Evolutionary conservation across 139 green algal genomes (phyloP).

Genomic region (Chlorella sorokiniana): DNA sequence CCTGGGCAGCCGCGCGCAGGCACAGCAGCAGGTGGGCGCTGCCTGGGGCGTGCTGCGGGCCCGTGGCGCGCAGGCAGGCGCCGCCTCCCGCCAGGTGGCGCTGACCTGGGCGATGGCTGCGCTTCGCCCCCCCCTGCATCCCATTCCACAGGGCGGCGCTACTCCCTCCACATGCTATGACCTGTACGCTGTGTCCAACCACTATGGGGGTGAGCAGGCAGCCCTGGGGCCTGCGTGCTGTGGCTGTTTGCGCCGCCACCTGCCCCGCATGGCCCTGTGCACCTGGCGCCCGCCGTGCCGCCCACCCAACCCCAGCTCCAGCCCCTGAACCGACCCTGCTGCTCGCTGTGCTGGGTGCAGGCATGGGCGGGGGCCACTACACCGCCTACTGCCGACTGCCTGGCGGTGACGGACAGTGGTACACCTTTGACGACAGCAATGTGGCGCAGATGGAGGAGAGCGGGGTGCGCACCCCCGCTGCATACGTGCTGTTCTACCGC

Average conservation of each 20-base stretch:
- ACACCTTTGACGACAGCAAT: constrained; percentile 88
- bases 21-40: not conserved
- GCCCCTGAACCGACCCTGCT: too few species aligned
- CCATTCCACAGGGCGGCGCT: not conserved
- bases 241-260: not conserved
- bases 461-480: constrained; percentile 59
- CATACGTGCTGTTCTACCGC: constrained; percentile 96
- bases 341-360: not conserved
- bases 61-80: not conserved
- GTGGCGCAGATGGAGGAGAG: constrained; percentile 40
- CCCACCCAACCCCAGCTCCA: too few species aligned
- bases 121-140: not conserved
- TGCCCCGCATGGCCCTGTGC: too few species aligned
- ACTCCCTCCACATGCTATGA: constrained; percentile 69
- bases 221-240: not conserved
- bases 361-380: constrained; percentile 95
- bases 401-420: constrained; percentile 52
- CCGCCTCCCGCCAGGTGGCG: too few species aligned
- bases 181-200: constrained; percentile 91
- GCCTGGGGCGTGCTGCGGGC: not conserved
- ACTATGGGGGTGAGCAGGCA: constrained; percentile 74
- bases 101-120: not conserved
- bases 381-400: constrained; percentile 83
- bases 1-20: not conserved
- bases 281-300: too few species aligned